Evolutionary conservation across 306 rosid species (phyloP), one percentile per base, ranked within the genome.

Genomic region (Rosa rugosa): DNA sequence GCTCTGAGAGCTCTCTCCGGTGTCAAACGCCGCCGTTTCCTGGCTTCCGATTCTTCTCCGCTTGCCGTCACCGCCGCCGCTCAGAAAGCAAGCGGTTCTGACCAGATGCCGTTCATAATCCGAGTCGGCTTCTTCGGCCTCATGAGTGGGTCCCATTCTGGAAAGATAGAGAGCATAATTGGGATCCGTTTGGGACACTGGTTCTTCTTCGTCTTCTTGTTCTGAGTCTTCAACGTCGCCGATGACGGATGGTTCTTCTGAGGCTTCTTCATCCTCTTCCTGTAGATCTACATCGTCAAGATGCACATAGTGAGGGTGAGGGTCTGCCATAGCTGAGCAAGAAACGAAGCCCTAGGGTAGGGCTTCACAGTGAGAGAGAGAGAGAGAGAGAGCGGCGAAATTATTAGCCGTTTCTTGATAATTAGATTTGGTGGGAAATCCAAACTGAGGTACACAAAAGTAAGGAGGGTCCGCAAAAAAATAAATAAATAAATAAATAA

Each of bases 21-120:
- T 80, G 23, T 59, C 13, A 11, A 75, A 83, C 10, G 87, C 81
- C 75, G 79, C 63, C 41, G 87, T 86, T 62, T 89, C 94, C 11
- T 80, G 85, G 18, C 81, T 90, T 17, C 77, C 91, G 14, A 36
- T 83, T 83, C 90, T 89, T 44, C 92, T 91, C 86, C 96, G 87
- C 84, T 94, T 92, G 7, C 79, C 83, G 25, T 81, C 83, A 74
- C 87, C 69, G 83, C 92, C 0, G 46, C 45, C 47, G 53, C 71
- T 20, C 45, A 5, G 45, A 17, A 22, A 20, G 9, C 6, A 54
- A 22, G n/a, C 60, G n/a, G 9, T 4, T 16, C 5, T 16, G n/a
- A 22, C 22, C 16, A 16, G 62, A 20, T 20, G 11, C 4, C 11
- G 40, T 31, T 63, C 42, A 20, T 4, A 63, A 63, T 63, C 40